phyloP scores from a whole-genome alignment of 176 grass and related monocot species.

The Musa schizocarpa region DNA sequence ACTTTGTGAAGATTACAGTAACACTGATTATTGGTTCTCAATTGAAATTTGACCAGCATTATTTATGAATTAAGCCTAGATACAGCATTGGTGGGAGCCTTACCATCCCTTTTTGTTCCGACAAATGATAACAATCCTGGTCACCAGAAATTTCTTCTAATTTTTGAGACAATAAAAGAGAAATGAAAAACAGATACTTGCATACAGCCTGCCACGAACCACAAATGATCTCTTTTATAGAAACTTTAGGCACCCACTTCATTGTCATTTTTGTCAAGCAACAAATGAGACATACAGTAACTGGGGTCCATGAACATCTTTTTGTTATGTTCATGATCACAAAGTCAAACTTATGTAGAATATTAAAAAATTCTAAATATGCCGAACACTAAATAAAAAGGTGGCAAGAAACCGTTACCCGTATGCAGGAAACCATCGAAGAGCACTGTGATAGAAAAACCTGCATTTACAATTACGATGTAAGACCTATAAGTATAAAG shows the following conservation, averaged over 20 bases:
- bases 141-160: no score
- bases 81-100: no score
- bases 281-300: background rate
- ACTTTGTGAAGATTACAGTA: no score
- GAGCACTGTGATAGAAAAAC: constrained; percentile 85
- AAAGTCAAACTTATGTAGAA: background rate
- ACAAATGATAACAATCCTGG: no score
- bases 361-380: background rate
- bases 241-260: background rate
- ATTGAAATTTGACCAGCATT: no score
- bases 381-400: constrained; percentile 11
- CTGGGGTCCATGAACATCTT: background rate
- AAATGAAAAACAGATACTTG: background rate
- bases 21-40: no score
- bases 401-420: constrained; percentile 38
- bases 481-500: background rate
- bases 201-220: background rate
- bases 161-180: background rate
- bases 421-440: constrained; percentile 74
- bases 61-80: no score
- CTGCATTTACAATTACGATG: constrained; percentile 25
- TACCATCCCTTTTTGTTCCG: no score
- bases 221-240: background rate
- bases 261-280: background rate
- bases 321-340: background rate